These are phyloP conservation scores for Xylaria palmicola DNA, from an alignment of 495 filamentous ascomycete genomes.

Conservation along the genomic window DNA sequence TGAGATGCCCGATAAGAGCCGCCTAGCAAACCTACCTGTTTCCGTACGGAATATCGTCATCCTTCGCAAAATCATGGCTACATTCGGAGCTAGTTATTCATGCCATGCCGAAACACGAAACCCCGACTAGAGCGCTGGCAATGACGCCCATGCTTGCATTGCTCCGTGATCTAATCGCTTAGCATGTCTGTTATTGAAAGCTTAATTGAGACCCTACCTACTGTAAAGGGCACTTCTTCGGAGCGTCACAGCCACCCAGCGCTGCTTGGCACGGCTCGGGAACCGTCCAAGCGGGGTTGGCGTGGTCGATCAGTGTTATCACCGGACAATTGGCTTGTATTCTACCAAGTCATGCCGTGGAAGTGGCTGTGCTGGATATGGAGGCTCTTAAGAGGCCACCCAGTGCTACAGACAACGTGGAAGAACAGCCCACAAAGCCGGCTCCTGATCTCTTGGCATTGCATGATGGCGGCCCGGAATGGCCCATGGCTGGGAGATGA, in stretches of 20 bases:
- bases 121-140: background rate
- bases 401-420: too few relatives aligned
- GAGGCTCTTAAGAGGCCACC: too few relatives aligned
- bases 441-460: too few relatives aligned
- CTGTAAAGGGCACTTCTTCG: background rate
- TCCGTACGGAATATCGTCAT: background rate
- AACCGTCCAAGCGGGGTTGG: background rate
- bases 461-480: too few relatives aligned
- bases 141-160: background rate
- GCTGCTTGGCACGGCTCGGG: background rate
- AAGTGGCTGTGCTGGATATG: background rate
- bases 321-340: background rate
- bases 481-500: too few relatives aligned
- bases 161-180: too few relatives aligned
- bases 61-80: background rate
- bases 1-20: too few relatives aligned
- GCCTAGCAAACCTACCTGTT: too few relatives aligned
- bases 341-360: background rate
- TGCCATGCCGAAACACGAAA: background rate
- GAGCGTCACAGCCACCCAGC: background rate
- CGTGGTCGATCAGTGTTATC: background rate
- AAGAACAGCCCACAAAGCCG: too few relatives aligned
- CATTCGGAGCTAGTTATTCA: too few relatives aligned
- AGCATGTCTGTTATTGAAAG: background rate
- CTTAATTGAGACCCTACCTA: background rate